Evolutionary conservation across 2,329 filamentous ascomycete species (phyloP), one percentile per base, ranked within the genome.

Genomic region (Phoma herbarum): DNA sequence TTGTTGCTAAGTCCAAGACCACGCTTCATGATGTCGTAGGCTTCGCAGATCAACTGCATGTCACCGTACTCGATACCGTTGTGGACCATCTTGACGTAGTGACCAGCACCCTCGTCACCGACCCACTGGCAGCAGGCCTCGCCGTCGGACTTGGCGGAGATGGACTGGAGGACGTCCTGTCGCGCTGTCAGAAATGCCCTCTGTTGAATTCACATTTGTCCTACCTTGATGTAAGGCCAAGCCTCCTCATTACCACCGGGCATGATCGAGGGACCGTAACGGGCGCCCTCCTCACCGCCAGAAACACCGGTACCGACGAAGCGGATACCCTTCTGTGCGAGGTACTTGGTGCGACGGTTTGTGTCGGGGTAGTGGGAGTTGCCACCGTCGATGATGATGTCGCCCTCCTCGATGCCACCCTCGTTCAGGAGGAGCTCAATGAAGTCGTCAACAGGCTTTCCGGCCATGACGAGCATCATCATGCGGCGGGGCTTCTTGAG

Each of bases 81-180:
- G 90, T 99, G 95, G 66, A 99, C 95, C 95, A 99, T 99, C 91
- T 99, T 99, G 86, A 99, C 94, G 86, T 97, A 99, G 89, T 99
- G 95, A 74, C 95, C 95, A 83, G 95, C 92, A 88, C 95, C 95
- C 82, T 98, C 93, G 83, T 98, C 95, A 84, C 95, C 95, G 75
- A 99, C 95, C 95, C 95, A 99, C 83, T 99, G 95, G 79, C 95
- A 99, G 89, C 95, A 99, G 68, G 95, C 84, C 87, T 99, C 95
- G 75, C 89, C 90, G 76, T 97, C 94, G 81, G 91, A 96, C 89
- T 99, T 98, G 81, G 95, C 95, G 66, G 95, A 87, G 79, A 99
- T 97, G 84, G 88, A 88, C 85, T 99, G 95, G 87, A 99, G 96
- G 77, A 99, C 91, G 75, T 98, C 93, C 89, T 75, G 58, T 20